Conservation (phyloP, 371 early-diverging fungal species). For the Saksenaea vasiformis region DNA sequence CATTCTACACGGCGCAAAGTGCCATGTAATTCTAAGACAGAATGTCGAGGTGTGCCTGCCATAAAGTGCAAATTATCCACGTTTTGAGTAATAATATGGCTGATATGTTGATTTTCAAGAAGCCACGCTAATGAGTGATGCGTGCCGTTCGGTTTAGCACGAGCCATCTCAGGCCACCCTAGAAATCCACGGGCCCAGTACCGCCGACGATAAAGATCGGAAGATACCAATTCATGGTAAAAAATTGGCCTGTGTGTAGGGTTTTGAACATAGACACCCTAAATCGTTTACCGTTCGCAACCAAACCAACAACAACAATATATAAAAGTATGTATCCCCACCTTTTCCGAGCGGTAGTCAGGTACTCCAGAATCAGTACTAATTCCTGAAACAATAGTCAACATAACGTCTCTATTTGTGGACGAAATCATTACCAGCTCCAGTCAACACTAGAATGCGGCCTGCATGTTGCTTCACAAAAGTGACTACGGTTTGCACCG, state of each 20-base stretch:
- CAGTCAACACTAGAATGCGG: constrained; percentile 50
- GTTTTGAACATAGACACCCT: constrained; percentile 78
- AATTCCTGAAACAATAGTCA: constrained; percentile 47
- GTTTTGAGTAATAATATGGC: constrained; percentile 85
- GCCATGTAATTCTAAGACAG: constrained; percentile 86
- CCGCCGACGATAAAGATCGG: constrained; percentile 68
- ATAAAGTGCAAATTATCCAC: constrained; percentile 82
- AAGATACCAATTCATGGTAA: constrained; percentile 69
- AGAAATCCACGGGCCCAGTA: constrained; percentile 94
- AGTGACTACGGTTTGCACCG: constrained; percentile 36
- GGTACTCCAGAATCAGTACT: constrained; percentile 87
- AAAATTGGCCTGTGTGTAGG: constrained; percentile 82
- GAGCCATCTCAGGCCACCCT: constrained; percentile 73
- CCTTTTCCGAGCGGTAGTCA: constrained; percentile 83
- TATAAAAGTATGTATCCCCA: neutral
- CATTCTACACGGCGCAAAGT: constrained; percentile 77
- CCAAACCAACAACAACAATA: neutral
- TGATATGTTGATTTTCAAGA: constrained; percentile 40
- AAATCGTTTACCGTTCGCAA: neutral
- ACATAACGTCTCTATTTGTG: neutral
- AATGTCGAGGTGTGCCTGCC: constrained; percentile 46
- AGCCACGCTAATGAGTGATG: constrained; percentile 67
- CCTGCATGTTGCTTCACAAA: constrained; percentile 48
- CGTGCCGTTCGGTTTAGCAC: constrained; percentile 72
- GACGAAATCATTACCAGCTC: constrained; percentile 40